These are phyloP conservation scores for Crithidia brevicula DNA, from an alignment of 208 protist species.

Conservation along the genomic window DNA sequence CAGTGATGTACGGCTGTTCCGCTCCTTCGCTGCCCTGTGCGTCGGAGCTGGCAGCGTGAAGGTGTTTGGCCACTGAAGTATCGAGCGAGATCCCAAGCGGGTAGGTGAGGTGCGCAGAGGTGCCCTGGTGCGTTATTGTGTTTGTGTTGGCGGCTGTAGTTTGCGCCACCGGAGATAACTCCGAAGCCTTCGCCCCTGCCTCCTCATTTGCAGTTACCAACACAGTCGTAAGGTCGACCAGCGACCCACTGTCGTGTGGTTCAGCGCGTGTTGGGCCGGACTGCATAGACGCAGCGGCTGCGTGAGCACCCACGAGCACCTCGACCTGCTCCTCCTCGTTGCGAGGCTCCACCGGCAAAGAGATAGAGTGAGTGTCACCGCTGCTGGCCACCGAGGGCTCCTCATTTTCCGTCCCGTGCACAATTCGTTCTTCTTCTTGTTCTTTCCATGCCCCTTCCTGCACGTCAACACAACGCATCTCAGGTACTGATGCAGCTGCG, in stretches of 20 bases:
- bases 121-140: background rate
- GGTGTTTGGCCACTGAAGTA: too few relatives aligned
- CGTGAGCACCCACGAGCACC: too few relatives aligned
- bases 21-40: background rate
- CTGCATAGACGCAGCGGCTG: background rate
- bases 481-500: too few relatives aligned
- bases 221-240: too few relatives aligned
- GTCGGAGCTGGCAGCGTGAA: too few relatives aligned
- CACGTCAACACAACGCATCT: too few relatives aligned
- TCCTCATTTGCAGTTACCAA: too few relatives aligned
- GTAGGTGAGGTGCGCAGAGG: background rate
- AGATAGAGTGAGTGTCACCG: background rate
- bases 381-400: too few relatives aligned
- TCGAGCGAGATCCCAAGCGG: background rate
- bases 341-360: background rate
- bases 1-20: slow-evolving; percentile 42
- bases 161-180: background rate
- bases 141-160: background rate
- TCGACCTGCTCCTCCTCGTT: background rate
- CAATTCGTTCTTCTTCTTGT: background rate
- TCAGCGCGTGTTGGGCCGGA: too few relatives aligned
- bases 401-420: background rate
- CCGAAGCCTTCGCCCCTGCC: too few relatives aligned
- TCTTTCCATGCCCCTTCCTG: background rate
- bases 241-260: too few relatives aligned